Conservation (phyloP, 2,329 filamentous ascomycete species). For the Plectosphaerella cucumerina region DNA sequence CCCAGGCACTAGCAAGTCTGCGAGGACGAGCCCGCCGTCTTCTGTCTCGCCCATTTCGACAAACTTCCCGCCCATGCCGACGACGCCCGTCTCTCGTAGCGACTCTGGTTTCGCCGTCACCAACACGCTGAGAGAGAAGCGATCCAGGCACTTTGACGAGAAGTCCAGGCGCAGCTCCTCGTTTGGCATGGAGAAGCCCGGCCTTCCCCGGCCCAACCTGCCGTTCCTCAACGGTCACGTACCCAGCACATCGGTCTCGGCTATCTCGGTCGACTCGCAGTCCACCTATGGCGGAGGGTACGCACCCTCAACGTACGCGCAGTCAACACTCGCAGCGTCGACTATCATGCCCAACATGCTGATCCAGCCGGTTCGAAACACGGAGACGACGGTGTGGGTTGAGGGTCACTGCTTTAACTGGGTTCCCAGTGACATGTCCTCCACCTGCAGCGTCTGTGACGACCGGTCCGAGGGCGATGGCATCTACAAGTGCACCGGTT, state of each 20-base stretch:
- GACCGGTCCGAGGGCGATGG: slow-evolving; percentile 69
- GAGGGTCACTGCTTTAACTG: slow-evolving; percentile 79
- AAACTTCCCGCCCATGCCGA: slow-evolving; percentile 71
- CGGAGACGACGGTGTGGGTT: slow-evolving; percentile 76
- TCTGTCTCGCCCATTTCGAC: slow-evolving; percentile 73
- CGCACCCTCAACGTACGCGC: slow-evolving; percentile 78
- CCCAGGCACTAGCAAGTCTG: slow-evolving; percentile 69
- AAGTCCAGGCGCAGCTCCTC: slow-evolving; percentile 87
- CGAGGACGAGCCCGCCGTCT: slow-evolving; percentile 56
- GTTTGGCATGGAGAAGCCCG: slow-evolving; percentile 72
- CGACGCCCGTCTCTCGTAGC: slow-evolving; percentile 77
- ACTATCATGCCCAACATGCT: slow-evolving; percentile 85
- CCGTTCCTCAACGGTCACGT: slow-evolving; percentile 69
- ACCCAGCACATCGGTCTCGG: slow-evolving; percentile 54
- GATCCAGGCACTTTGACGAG: slow-evolving; percentile 87
- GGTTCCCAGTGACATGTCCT: slow-evolving; percentile 52
- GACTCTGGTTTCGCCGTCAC: slow-evolving; percentile 89
- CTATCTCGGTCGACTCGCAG: slow-evolving; percentile 57
- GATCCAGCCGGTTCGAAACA: slow-evolving; percentile 73
- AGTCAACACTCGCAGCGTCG: slow-evolving; percentile 79
- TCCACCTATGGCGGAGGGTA: slow-evolving; percentile 69
- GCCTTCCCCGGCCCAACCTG: slow-evolving; percentile 64
- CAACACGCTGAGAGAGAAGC: slow-evolving; percentile 84
- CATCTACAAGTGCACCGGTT: slow-evolving; percentile 69
- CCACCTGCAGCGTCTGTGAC: slow-evolving; percentile 69